Percentiles rank a stretch among this genome's conserved stretches.
Evolutionary conservation across 257 asterid species (phyloP).

Genomic region (Jaltomata sinuosa): DNA sequence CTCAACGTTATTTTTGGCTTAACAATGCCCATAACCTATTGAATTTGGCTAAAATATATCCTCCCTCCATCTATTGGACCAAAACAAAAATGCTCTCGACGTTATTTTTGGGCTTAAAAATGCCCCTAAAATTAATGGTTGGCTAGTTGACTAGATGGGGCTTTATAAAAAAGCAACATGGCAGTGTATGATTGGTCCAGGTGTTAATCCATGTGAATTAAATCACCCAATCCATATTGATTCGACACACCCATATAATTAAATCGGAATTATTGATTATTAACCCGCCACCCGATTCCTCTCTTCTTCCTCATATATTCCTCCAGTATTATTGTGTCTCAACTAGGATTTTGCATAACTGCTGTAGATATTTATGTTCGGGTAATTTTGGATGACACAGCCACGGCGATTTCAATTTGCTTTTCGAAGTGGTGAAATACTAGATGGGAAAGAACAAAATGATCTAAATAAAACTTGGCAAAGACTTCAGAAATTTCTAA

Average conservation of each 20-base stretch:
- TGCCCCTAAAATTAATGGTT: not conserved
- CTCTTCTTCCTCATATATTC: too few relatives aligned
- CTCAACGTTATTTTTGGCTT: not conserved
- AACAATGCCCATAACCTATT: not conserved
- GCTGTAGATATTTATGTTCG: not conserved
- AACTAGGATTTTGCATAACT: not conserved
- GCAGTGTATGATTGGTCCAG: not conserved
- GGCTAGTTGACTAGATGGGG: not conserved
- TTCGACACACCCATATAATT: too few relatives aligned
- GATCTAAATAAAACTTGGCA: not conserved
- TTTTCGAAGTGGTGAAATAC: not conserved
- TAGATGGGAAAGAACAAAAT: not conserved
- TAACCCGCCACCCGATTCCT: too few relatives aligned
- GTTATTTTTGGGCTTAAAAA: not conserved
- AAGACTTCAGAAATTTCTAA: not conserved
- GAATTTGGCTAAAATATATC: not conserved
- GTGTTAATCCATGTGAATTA: not conserved
- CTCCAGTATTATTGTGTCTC: not conserved
- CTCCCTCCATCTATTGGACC: not conserved
- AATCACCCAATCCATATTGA: not conserved
- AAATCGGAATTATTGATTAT: too few relatives aligned
- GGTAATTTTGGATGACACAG: not conserved
- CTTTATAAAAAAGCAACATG: not conserved
- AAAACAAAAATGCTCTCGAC: not conserved
- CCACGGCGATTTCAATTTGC: not conserved